Base-by-base conservation (phyloP, 768 basidiomycete species). In the Calocybe cyanea region DNA sequence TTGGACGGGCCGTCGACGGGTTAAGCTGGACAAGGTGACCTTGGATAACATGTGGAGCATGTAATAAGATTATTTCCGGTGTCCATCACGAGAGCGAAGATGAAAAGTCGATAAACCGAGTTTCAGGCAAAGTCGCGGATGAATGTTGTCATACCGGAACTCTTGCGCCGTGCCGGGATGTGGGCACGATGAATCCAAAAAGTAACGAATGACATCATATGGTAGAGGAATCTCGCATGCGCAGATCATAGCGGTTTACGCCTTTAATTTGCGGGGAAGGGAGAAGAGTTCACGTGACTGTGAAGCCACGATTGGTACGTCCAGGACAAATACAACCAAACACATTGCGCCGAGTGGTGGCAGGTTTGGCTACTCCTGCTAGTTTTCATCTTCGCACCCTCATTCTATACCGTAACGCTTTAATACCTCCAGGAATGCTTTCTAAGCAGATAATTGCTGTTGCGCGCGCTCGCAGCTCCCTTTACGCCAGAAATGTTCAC, bases 381-480 rank as follows among this genome's bases (percentile, higher is more conserved):
- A n/a, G n/a, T n/a, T n/a, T 43, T 35, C 20, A 17, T 14, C 20
- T 14, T 43, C 25, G 36, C 17, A 38, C 49, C 21, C 23, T 37
- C 32, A 23, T 15, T 30, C 19, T 42, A 35, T 35, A 42, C 42
- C 44, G 30, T 30, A 28, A 38, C 43, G 41, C 41, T 45, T 53
- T 41, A 41, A 33, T 20, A 46, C 31, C 17, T 14, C 17, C 31
- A 53, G 45, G 34, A 45, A 88, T 88, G 85, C 73, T 87, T 28
- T 86, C 86, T 56, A 79, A 80, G 74, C 83, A 73, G 50, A 73
- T 87, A 50, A 69, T 87, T 47, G 74, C 78, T 48, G 65, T 81
- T 45, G 83, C 85, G 50, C 80, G 81, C 45, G 73, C 77, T 53
- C 81, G 81, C 51, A 72, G 71, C 47, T 60, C 80, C 14, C 53